Evolutionary conservation across 371 early-diverging fungal genomes (phyloP).

Genomic region (Mucor indicus): DNA sequence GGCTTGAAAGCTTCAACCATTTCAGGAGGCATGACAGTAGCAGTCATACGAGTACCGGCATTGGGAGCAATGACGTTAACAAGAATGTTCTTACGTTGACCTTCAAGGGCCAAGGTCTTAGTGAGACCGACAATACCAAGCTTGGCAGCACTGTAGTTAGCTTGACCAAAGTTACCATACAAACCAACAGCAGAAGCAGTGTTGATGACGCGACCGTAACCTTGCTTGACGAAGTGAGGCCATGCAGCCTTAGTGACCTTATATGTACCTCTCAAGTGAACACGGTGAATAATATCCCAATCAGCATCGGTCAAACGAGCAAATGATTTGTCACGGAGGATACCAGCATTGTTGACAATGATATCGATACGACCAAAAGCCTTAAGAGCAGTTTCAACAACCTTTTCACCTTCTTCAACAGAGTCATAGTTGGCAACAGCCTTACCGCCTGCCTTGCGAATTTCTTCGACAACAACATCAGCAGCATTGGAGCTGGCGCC

Average conservation of each 20-base stretch:
- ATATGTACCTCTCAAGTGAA: slow-evolving; percentile 94
- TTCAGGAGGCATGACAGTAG: slow-evolving; percentile 93
- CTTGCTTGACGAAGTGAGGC: slow-evolving; percentile 93
- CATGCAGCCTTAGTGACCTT: slow-evolving; percentile 96
- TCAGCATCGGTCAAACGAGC: slow-evolving; percentile 93
- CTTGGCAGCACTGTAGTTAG: slow-evolving; percentile 96
- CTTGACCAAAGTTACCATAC: slow-evolving; percentile 99
- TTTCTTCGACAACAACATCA: slow-evolving; percentile 95
- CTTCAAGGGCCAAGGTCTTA: slow-evolving; percentile 91
- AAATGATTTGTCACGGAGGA: slow-evolving; percentile 95
- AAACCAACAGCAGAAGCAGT: slow-evolving; percentile 95
- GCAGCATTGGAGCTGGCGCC: slow-evolving; percentile 83
- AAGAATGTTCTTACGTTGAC: slow-evolving; percentile 87
- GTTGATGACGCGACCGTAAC: slow-evolving; percentile 87
- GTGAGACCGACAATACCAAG: slow-evolving; percentile 90
- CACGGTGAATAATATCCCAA: slow-evolving; percentile 92
- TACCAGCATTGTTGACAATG: slow-evolving; percentile 97
- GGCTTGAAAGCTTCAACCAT: slow-evolving; percentile 95
- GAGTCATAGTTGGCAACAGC: slow-evolving; percentile 98
- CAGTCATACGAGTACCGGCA: slow-evolving; percentile 98
- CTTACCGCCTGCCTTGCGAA: slow-evolving; percentile 86
- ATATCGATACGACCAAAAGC: slow-evolving; percentile 95
- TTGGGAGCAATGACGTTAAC: slow-evolving; percentile 95
- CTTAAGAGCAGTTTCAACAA: slow-evolving; percentile 93
- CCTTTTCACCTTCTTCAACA: slow-evolving; percentile 95